These are phyloP conservation scores for Eragrostis curvula DNA, from an alignment of 176 grass and related monocot species.

Conservation along the genomic window DNA sequence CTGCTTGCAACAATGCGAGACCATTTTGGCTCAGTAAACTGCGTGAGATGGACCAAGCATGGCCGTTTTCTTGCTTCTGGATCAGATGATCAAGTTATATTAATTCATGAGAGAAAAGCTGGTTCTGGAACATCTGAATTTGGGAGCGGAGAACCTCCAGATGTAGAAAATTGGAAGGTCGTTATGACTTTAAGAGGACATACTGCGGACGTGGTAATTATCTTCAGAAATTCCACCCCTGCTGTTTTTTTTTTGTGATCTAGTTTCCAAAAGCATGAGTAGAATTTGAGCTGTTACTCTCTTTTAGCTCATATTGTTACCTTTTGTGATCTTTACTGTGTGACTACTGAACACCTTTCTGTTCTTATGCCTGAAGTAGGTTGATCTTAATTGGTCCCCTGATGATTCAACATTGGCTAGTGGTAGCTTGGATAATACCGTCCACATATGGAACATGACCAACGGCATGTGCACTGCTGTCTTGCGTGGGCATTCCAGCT, in stretches of 20 bases:
- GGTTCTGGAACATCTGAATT: constrained; percentile 94
- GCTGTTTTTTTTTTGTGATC: constrained; percentile 23
- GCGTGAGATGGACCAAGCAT: constrained; percentile 96
- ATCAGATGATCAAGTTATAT: constrained; percentile 97
- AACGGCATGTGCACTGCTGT: constrained; percentile 97
- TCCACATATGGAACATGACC: constrained; percentile 93
- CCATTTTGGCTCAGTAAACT: constrained; percentile 98
- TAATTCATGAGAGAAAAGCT: constrained; percentile 94
- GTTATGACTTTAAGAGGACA: constrained; percentile 95
- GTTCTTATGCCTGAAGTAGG: constrained; percentile 71
- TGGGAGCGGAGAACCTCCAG: constrained; percentile 91
- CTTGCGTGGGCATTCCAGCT: constrained; percentile 89
- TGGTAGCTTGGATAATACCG: constrained; percentile 91
- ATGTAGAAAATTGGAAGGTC: constrained; percentile 99
- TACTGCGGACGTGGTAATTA: constrained; percentile 98
- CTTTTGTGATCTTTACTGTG: constrained; percentile 18
- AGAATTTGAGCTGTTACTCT: constrained; percentile 2
- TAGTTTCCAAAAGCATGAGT: neutral
- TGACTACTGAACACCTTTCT: constrained; percentile 31
- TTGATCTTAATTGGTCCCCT: constrained; percentile 99
- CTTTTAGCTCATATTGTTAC: constrained; percentile 23
- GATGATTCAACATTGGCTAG: constrained; percentile 92
- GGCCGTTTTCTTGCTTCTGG: constrained; percentile 90
- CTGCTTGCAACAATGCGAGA: constrained; percentile 85
- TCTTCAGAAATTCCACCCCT: constrained; percentile 10